Evolutionary conservation across 208 protist species (phyloP).

Genomic region (Trypanosoma melophagium): DNA sequence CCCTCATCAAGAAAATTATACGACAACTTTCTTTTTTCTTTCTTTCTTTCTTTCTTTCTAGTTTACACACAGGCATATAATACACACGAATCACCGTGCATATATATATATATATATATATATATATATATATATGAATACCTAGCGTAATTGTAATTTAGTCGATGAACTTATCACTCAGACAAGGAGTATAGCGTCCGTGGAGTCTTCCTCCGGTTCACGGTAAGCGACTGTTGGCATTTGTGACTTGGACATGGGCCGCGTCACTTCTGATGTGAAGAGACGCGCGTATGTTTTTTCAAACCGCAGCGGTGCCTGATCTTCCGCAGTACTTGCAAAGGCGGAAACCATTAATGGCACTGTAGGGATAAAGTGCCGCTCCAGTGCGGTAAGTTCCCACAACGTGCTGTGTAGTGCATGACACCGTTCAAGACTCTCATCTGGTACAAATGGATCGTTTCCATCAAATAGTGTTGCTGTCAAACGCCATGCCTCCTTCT

Average conservation of each 20-base stretch:
- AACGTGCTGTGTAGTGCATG: slow-evolving; percentile 79
- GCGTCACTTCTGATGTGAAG: slow-evolving; percentile 81
- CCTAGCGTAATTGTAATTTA: neutral
- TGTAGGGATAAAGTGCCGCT: slow-evolving; percentile 81
- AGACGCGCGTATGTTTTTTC: slow-evolving; percentile 87
- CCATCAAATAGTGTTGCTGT: slow-evolving; percentile 76
- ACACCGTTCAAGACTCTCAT: slow-evolving; percentile 39
- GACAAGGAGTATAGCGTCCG: slow-evolving; percentile 42
- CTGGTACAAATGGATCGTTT: slow-evolving; percentile 64
- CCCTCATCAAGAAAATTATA: too few relatives aligned
- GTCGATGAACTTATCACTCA: slow-evolving; percentile 16
- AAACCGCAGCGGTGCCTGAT: slow-evolving; percentile 80
- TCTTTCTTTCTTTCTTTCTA: neutral
- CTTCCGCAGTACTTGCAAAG: slow-evolving; percentile 76
- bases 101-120: neutral
- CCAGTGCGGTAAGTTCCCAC: slow-evolving; percentile 88
- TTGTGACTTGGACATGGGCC: slow-evolving; percentile 48
- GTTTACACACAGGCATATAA: too few relatives aligned
- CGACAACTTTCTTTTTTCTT: too few relatives aligned
- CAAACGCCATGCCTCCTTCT: slow-evolving; percentile 40
- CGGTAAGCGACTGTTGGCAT: slow-evolving; percentile 76
- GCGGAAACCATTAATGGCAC: slow-evolving; percentile 87
- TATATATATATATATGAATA: too few relatives aligned
- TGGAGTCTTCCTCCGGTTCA: slow-evolving; percentile 32
- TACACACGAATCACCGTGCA: neutral